Conservation (phyloP, 441 rosid genomes). For the Isatis lusitanica region DNA sequence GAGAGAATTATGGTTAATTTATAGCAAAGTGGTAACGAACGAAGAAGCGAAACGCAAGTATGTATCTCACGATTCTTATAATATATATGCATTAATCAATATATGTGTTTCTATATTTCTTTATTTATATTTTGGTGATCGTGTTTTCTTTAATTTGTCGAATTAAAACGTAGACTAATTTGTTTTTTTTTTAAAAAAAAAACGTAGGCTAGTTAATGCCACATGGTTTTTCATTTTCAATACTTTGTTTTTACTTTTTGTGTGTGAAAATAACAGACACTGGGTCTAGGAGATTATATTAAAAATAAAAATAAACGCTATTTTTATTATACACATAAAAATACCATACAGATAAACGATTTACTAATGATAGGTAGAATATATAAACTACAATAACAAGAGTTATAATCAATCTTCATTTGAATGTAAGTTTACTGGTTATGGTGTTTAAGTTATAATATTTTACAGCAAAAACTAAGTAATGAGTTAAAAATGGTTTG, state of each 20-base stretch:
- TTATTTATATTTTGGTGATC: not conserved
- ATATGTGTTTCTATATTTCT: not conserved
- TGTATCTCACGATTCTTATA: not conserved
- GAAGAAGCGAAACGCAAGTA: not conserved
- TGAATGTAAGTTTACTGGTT: too few relatives aligned
- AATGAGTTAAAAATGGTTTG: not conserved
- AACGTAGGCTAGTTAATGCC: not conserved
- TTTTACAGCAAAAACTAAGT: not conserved
- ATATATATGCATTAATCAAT: not conserved
- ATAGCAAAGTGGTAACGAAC: conserved; percentile 8
- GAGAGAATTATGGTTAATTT: not conserved
- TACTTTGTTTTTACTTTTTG: not conserved
- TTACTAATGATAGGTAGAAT: not conserved
- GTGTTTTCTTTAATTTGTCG: not conserved
- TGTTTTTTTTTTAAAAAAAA: not conserved
- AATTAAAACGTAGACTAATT: not conserved
- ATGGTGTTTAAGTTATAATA: too few relatives aligned
- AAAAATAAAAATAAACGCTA: not conserved
- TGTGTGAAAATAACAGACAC: not conserved
- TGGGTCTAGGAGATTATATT: not conserved
- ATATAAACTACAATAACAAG: too few relatives aligned
- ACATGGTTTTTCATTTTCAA: not conserved
- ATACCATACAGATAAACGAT: not conserved
- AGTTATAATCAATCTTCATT: too few relatives aligned
- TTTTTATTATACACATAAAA: not conserved